Evolutionary conservation across 352 stramenopile genomes (phyloP).

Genomic region (Saprolegnia parasitica): DNA sequence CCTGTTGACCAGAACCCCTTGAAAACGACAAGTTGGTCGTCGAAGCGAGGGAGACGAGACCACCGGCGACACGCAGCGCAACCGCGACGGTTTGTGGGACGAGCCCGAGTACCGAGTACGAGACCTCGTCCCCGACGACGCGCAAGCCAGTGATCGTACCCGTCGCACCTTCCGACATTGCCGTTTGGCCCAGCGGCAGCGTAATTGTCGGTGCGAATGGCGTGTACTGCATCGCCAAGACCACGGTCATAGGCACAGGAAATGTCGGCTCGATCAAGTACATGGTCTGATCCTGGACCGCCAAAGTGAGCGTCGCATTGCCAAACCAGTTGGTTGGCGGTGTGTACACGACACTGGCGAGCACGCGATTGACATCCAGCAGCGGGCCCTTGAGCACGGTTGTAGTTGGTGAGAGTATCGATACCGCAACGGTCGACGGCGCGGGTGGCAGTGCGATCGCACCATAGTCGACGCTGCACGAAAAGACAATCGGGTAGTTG

Average conservation of each 20-base stretch:
- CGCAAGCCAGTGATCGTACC: constrained; percentile 5
- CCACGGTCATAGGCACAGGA: not conserved
- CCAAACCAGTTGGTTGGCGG: constrained; percentile 17
- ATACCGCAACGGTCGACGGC: not conserved
- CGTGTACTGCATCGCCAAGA: not conserved
- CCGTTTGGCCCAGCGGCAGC: not conserved
- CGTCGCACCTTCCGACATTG: not conserved
- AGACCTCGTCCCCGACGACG: constrained; percentile 14
- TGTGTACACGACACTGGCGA: constrained; percentile 9
- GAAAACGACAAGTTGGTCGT: constrained; percentile 14
- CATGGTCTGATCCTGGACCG: constrained; percentile 8
- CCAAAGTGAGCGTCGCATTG: not conserved
- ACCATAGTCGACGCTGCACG: not conserved
- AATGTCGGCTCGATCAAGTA: constrained; percentile 20
- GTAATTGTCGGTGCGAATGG: not conserved
- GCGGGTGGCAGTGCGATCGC: not conserved
- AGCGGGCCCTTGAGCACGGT: not conserved
- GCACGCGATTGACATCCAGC: constrained; percentile 7
- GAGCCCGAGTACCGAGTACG: not conserved
- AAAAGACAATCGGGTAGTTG: constrained; percentile 1
- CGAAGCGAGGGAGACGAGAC: constrained; percentile 8
- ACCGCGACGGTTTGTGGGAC: constrained; percentile 13
- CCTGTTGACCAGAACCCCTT: constrained; percentile 14
- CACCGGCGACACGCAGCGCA: not conserved
- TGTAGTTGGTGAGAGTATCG: not conserved